Conservation (phyloP, 2,329 filamentous ascomycete genomes). For the Aaosphaeria arxii region DNA sequence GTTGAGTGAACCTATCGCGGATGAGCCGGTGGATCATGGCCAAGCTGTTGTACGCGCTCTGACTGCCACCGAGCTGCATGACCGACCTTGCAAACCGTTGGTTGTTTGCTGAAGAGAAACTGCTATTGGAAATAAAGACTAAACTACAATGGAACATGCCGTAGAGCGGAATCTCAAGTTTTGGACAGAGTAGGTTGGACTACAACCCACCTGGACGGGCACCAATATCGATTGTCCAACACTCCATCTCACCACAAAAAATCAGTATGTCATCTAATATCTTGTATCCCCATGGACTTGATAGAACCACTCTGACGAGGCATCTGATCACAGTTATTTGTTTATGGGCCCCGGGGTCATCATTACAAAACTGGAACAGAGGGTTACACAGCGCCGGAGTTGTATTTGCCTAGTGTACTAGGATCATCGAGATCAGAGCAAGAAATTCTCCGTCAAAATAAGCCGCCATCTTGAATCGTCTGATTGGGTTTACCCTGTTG, state of each 20-base stretch:
- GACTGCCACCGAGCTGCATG: no score
- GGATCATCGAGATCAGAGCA: slow-evolving; percentile 10
- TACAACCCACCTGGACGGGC: slow-evolving; percentile 1
- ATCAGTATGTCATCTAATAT: not conserved
- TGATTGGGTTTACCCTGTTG: slow-evolving; percentile 11
- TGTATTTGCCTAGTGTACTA: slow-evolving; percentile 9
- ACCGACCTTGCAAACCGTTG: no score
- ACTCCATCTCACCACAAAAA: no score
- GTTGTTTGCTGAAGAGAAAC: no score
- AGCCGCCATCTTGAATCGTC: slow-evolving; percentile 11
- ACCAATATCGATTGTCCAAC: slow-evolving; percentile 1
- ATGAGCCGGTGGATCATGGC: no score
- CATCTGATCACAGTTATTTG: not conserved
- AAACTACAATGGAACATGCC: no score
- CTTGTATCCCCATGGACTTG: slow-evolving; percentile 8
- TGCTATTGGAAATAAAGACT: no score
- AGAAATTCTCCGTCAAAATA: slow-evolving; percentile 15
- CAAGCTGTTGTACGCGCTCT: no score
- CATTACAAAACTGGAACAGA: not conserved
- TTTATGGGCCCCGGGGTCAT: not conserved
- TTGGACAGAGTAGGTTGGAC: no score
- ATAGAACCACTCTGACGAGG: not conserved
- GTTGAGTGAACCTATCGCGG: no score
- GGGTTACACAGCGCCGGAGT: slow-evolving; percentile 18
- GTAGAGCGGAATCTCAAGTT: no score